Conservation (phyloP, 306 rosid genomes). For the Dalbergia cultrata region DNA sequence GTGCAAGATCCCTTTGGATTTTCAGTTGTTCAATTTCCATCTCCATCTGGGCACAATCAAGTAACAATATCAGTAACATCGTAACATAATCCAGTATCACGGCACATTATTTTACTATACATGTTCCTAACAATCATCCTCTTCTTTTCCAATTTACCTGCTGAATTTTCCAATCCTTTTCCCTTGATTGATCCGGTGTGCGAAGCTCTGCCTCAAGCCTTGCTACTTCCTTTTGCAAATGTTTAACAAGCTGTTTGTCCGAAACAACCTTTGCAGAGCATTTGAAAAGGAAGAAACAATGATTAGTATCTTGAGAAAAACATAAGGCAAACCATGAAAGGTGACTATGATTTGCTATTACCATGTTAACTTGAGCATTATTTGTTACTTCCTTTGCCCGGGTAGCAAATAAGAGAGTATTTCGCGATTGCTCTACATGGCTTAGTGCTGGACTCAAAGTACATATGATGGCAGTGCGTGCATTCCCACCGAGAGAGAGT, state of each 20-base stretch:
- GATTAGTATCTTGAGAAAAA: slow-evolving; percentile 15
- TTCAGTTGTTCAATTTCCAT: slow-evolving; percentile 92
- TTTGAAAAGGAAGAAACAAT: not conserved
- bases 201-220: slow-evolving; percentile 93
- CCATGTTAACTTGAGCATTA: slow-evolving; percentile 97
- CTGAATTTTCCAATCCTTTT: slow-evolving; percentile 90
- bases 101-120: not conserved
- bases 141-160: slow-evolving; percentile 65
- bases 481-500: slow-evolving; percentile 99
- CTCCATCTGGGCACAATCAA: slow-evolving; percentile 75
- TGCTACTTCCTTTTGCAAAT: slow-evolving; percentile 97
- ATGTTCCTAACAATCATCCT: not conserved
- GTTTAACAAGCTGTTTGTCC: slow-evolving; percentile 95
- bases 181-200: slow-evolving; percentile 90
- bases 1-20: slow-evolving; percentile 91
- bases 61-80: slow-evolving; percentile 31
- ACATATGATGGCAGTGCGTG: slow-evolving; percentile 97
- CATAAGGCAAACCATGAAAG: not conserved
- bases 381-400: slow-evolving; percentile 99
- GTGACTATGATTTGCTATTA: slow-evolving; percentile 43
- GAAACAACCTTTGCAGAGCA: slow-evolving; percentile 72
- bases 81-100: not conserved
- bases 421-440: slow-evolving; percentile 96
- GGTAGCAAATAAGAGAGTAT: slow-evolving; percentile 93
- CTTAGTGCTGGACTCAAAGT: slow-evolving; percentile 93